Percentiles rank a stretch among this genome's conserved stretches.
Evolutionary conservation across 2,329 filamentous ascomycete genomes (phyloP).

Genomic region (Pestalotiopsis sp.): DNA sequence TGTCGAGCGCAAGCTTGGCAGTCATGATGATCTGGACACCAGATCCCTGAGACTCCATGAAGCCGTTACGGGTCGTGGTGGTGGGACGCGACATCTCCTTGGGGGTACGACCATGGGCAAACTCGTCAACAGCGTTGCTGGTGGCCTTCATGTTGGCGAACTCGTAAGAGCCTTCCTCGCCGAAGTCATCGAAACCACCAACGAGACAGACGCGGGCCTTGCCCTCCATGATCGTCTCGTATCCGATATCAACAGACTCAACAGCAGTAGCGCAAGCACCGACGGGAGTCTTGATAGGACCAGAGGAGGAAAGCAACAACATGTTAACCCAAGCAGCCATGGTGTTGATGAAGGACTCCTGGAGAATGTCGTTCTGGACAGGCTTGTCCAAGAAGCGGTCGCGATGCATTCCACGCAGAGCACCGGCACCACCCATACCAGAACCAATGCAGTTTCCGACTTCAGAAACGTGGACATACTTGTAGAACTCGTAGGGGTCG

Average conservation of each 20-base stretch:
- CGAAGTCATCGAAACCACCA: conserved; percentile 98
- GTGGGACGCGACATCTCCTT: conserved; percentile 97
- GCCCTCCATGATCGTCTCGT: conserved; percentile 97
- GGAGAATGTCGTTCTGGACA: conserved; percentile 96
- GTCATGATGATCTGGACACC: conserved; percentile 99
- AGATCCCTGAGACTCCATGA: conserved; percentile 99
- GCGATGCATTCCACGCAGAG: conserved; percentile 96
- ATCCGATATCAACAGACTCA: conserved; percentile 96
- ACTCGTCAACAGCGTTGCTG: conserved; percentile 95
- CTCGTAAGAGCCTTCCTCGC: conserved; percentile 98
- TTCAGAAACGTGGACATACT: conserved; percentile 97
- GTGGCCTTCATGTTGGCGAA: conserved; percentile 99
- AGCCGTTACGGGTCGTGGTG: conserved; percentile 94
- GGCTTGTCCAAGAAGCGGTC: conserved; percentile 96
- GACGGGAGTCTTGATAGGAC: conserved; percentile 97
- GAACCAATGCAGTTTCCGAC: conserved; percentile 98
- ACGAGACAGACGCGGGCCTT: conserved; percentile 98
- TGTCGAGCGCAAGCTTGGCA: conserved; percentile 90
- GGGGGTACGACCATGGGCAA: conserved; percentile 91
- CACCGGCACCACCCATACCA: conserved; percentile 92
- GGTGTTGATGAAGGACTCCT: conserved; percentile 99
- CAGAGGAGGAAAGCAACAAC: conserved; percentile 94
- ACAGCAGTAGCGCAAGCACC: conserved; percentile 97
- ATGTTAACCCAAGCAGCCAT: conserved; percentile 99
- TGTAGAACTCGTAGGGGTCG: conserved; percentile 99